A percentile compares a stretch with the other conserved stretches of the same genome.
Evolutionary conservation across 257 asterid genomes (phyloP).

Genomic region (Nyctanthes arbortristis): DNA sequence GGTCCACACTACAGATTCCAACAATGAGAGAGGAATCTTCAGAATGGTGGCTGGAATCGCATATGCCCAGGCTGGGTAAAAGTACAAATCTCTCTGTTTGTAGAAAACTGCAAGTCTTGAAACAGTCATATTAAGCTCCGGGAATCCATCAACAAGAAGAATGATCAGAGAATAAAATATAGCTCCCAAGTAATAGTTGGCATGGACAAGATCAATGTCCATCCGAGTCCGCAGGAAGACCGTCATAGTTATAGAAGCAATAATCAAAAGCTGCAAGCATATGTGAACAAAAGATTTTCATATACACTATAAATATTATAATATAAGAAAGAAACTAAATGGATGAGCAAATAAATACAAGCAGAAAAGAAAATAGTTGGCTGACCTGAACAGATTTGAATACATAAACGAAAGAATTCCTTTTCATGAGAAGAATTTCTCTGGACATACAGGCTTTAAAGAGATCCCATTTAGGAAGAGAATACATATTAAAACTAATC

Average conservation of each 20-base stretch:
- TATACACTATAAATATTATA: neutral
- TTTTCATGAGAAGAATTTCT: constrained; percentile 31
- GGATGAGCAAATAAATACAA: neutral
- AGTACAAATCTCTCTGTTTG: too few relatives aligned
- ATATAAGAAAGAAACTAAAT: neutral
- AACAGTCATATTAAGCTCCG: constrained; percentile 26
- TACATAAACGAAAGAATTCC: constrained; percentile 29
- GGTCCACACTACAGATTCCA: constrained; percentile 32
- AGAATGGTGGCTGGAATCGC: constrained; percentile 31
- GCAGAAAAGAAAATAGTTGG: neutral
- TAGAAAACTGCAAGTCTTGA: constrained; percentile 27
- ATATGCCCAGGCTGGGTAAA: constrained; percentile 39
- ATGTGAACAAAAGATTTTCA: neutral
- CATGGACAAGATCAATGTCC: constrained; percentile 23
- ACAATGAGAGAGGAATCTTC: constrained; percentile 28
- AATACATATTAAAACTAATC: constrained; percentile 12
- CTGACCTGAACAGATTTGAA: constrained; percentile 28
- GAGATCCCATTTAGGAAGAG: constrained; percentile 28
- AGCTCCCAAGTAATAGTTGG: constrained; percentile 28
- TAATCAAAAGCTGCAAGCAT: constrained; percentile 28
- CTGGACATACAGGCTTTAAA: constrained; percentile 28
- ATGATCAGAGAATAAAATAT: constrained; percentile 26
- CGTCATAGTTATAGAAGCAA: constrained; percentile 22
- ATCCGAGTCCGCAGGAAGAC: constrained; percentile 25
- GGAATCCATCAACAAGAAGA: constrained; percentile 24